Evolutionary conservation across 1,139 yeast genomes (phyloP).

Genomic region (Hyphopichia fennica): DNA sequence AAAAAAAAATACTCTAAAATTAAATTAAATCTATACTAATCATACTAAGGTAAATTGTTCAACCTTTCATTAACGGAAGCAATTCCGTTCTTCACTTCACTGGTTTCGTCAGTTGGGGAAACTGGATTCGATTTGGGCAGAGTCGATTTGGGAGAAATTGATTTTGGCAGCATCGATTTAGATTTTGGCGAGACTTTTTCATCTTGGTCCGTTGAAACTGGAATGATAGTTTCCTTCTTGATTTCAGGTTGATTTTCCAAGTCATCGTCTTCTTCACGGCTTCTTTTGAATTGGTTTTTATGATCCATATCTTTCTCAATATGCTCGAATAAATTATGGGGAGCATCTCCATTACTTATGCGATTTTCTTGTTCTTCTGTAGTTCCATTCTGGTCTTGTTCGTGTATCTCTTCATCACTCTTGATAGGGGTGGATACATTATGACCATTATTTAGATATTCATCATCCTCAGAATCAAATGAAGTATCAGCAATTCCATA

Average conservation of each 20-base stretch:
- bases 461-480: conserved; percentile 24
- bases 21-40: too few relatives aligned
- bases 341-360: not conserved
- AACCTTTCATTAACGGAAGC: too few relatives aligned
- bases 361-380: not conserved
- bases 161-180: too few relatives aligned
- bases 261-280: conserved; percentile 1
- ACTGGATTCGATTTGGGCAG: too few relatives aligned
- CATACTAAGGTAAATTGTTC: too few relatives aligned
- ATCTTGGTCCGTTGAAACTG: not conserved
- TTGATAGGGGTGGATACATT: conserved; percentile 29
- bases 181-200: not conserved
- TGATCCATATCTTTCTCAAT: conserved; percentile 15
- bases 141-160: too few relatives aligned
- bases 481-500: conserved; percentile 13
- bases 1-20: too few relatives aligned
- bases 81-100: too few relatives aligned
- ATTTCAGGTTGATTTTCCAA: not conserved
- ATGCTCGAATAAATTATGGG: conserved; percentile 17
- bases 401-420: conserved; percentile 7
- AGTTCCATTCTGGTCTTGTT: conserved; percentile 8
- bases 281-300: conserved; percentile 6
- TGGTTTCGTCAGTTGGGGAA: too few relatives aligned
- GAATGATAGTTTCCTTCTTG: not conserved
- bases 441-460: conserved; percentile 12